These are phyloP conservation scores for Pseudopyricularia javanii DNA, from an alignment of 2,329 filamentous ascomycete species.

Conservation along the genomic window DNA sequence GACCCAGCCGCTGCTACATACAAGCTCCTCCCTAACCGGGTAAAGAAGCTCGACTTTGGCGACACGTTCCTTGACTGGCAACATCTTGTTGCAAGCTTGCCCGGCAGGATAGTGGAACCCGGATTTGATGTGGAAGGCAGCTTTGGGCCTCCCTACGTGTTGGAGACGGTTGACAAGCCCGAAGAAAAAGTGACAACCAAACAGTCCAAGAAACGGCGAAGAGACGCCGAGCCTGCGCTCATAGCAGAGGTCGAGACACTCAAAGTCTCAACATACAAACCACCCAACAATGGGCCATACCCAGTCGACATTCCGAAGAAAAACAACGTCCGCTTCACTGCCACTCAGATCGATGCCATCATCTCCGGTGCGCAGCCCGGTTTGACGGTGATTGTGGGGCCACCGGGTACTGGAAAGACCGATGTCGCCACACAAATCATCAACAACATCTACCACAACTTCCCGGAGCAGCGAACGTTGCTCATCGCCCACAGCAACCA, in stretches of 20 bases:
- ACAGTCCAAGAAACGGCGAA: conserved; percentile 70
- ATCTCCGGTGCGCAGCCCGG: conserved; percentile 89
- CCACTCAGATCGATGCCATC: conserved; percentile 84
- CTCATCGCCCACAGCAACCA: conserved; percentile 96
- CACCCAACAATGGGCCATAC: conserved; percentile 81
- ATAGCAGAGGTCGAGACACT: conserved; percentile 54
- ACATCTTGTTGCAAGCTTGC: conserved; percentile 79
- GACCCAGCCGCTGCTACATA: conserved; percentile 83
- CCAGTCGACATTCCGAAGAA: conserved; percentile 69
- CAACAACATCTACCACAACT: conserved; percentile 98
- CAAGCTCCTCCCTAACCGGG: conserved; percentile 64
- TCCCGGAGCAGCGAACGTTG: conserved; percentile 80
- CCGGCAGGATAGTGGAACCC: conserved; percentile 77
- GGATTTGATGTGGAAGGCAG: conserved; percentile 57
- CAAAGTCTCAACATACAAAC: conserved; percentile 80
- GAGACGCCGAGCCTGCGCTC: conserved; percentile 58
- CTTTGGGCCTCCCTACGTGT: conserved; percentile 78
- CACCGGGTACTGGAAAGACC: conserved; percentile 96
- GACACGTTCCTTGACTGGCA: conserved; percentile 96
- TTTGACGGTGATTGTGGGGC: conserved; percentile 84
- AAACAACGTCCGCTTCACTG: conserved; percentile 80
- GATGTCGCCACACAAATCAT: conserved; percentile 98
- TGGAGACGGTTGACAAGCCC: conserved; percentile 56
- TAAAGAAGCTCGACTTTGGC: conserved; percentile 74
- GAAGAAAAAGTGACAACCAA: neutral